Percentiles rank a stretch among this genome's conserved stretches.
Conservation (phyloP, 73 alveolate species). For the Paramecium caudatum region DNA sequence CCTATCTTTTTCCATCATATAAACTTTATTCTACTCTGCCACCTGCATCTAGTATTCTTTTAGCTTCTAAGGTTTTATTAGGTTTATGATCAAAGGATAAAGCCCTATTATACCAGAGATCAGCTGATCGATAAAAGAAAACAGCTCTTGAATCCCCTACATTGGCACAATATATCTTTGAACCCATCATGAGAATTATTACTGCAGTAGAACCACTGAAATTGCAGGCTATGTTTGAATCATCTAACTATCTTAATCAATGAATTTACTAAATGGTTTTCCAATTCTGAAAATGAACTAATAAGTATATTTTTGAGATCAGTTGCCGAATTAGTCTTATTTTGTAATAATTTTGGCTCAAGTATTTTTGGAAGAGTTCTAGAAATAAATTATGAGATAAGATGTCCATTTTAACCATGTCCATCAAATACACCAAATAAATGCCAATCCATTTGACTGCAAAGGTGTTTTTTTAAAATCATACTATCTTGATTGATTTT, state of each 20-base stretch:
- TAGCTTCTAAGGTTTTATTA: conserved; percentile 50
- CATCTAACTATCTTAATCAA: conserved; percentile 25
- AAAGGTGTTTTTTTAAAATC: background rate
- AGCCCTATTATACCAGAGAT: background rate
- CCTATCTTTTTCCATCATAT: conserved; percentile 72
- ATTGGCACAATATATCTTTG: conserved; percentile 67
- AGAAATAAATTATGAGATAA: conserved; percentile 56
- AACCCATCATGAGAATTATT: conserved; percentile 36
- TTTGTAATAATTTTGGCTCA: background rate
- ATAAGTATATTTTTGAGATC: conserved; percentile 8
- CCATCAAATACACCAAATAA: conserved; percentile 73
- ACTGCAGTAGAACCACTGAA: conserved; percentile 72
- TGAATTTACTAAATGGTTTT: background rate
- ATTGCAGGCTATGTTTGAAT: conserved; percentile 66
- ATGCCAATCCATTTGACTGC: background rate
- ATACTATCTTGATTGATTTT: conserved; percentile 36
- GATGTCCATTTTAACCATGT: conserved; percentile 74
- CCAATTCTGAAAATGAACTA: background rate
- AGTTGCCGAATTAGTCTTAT: background rate
- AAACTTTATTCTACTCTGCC: conserved; percentile 74
- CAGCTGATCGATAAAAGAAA: background rate
- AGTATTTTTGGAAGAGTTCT: background rate
- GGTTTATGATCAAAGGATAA: conserved; percentile 80
- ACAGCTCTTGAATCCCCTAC: conserved; percentile 82
- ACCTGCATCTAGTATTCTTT: conserved; percentile 74